These are phyloP conservation scores for Dictyostelium gargantuum DNA, from an alignment of 208 protist genomes.

Conservation along the genomic window DNA sequence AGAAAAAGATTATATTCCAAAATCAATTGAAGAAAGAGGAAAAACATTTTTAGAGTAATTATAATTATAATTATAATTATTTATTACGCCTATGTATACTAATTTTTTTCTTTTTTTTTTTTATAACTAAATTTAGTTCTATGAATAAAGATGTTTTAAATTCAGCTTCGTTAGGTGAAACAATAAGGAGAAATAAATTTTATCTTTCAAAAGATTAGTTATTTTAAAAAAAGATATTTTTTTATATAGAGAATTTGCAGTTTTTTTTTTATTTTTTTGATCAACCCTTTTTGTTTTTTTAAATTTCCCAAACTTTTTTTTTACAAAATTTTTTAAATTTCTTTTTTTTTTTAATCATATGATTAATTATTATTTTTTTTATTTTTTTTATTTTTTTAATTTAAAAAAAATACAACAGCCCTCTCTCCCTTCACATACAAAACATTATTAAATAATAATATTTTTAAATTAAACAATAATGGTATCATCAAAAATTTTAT, in stretches of 20 bases:
- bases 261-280: too few species aligned
- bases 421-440: too few species aligned
- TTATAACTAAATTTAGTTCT: neutral
- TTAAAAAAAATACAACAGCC: neutral
- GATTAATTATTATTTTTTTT: too few species aligned
- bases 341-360: too few species aligned
- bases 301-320: too few species aligned
- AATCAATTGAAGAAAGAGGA: conserved; percentile 29
- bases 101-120: neutral
- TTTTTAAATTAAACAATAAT: neutral
- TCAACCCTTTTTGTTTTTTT: too few species aligned
- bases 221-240: neutral
- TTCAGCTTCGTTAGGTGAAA: neutral
- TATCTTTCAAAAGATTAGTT: neutral
- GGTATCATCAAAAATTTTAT: neutral
- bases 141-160: conserved; percentile 35
- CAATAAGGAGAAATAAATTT: conserved; percentile 57
- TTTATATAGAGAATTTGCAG: too few species aligned
- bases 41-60: conserved; percentile 41
- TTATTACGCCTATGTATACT: neutral
- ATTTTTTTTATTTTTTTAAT: neutral
- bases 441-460: too few species aligned
- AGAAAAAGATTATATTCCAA: neutral
- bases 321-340: too few species aligned
- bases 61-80: neutral